Percentiles rank a stretch among this genome's conserved stretches.
phyloP scores from a whole-genome alignment of 805 yeast genomes.

The Candida yuanshanica region DNA sequence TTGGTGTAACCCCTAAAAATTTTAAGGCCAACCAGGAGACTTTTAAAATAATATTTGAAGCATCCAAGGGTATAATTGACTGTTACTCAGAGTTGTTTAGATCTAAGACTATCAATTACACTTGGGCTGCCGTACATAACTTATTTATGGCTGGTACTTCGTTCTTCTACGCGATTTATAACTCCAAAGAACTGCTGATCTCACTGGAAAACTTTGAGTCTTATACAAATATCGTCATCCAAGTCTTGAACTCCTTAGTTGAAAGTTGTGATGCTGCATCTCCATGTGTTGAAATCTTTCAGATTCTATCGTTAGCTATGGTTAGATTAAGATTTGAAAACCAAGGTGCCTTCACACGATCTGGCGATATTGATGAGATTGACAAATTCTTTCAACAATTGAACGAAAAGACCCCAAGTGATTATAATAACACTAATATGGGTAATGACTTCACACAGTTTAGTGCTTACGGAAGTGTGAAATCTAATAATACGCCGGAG shows the following conservation, averaged over 20 bases:
- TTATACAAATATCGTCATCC: slow-evolving; percentile 42
- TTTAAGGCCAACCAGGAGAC: slow-evolving; percentile 49
- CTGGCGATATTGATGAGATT: slow-evolving; percentile 16
- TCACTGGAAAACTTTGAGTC: slow-evolving; percentile 44
- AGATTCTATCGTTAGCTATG: slow-evolving; percentile 66
- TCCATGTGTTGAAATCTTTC: slow-evolving; percentile 66
- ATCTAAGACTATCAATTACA: slow-evolving; percentile 64
- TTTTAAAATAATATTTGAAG: slow-evolving; percentile 48
- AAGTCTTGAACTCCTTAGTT: slow-evolving; percentile 52
- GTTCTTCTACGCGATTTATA: slow-evolving; percentile 69
- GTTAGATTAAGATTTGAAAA: slow-evolving; percentile 44
- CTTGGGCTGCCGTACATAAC: slow-evolving; percentile 92
- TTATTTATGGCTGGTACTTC: slow-evolving; percentile 87
- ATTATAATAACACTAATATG: slow-evolving; percentile 1
- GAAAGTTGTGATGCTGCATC: slow-evolving; percentile 77
- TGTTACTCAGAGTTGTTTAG: slow-evolving; percentile 54
- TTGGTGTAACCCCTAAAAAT: slow-evolving; percentile 74
- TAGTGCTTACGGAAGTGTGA: not conserved
- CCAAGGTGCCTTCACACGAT: slow-evolving; percentile 1
- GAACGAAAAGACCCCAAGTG: slow-evolving; percentile 16
- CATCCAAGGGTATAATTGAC: slow-evolving; percentile 61
- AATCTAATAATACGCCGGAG: not conserved
- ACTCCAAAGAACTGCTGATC: slow-evolving; percentile 48
- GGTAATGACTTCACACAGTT: not conserved
- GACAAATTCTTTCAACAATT: slow-evolving; percentile 22